Base-by-base conservation (phyloP, 257 asterid species). In the Nicotiana sylvestris region DNA sequence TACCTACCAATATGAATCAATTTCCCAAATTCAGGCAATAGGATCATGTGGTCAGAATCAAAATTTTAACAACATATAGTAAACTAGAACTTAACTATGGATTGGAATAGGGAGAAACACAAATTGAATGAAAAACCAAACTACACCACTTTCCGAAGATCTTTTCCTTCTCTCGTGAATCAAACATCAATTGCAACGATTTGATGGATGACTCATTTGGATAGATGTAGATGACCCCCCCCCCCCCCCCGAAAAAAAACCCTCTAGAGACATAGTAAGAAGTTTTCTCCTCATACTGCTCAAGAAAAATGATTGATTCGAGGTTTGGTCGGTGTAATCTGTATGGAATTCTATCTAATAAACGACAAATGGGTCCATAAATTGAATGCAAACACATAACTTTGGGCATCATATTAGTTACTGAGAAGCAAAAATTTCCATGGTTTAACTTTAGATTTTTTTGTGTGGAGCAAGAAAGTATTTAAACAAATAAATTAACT, bases 181-280 rank as follows among this genome's bases (percentile, higher is more conserved):
- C 56, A 74, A 80, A 49, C 83, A 43, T 43, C 77, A 80, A 80
- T 80, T 64, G 83, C 76, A 80, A 80, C 29, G 77, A 80, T 80
- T 62, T 35, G 61, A 80, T 37, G 64, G 76, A 80, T 6, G 55
- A 12, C 76, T 80, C 65, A 80, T 62, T 80, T 74, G 55, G 83
- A 80, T 43, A 39, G 35, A 80, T 69, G 30, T 57, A 70, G 61
- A 43, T 3, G 55, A 35, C 55, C 56, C 4, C 16, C 1, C 16
- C 56, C 3, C 56, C 4, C 15, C 56, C 15, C 15, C 15, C 0
- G 5, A 33, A 33, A 33, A 33, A 35, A 35, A 35, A 35, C 1
- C 17, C 5, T 3, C 57, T 13, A 51, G 57, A 11, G 12, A 53
- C 18, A 15, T 12, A 53, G 21, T 53, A 53, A 15, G 58, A 53